A percentile compares a stretch with the other conserved stretches of the same genome.
phyloP scores from a whole-genome alignment of 1,284 basidiomycete species.

The Tylopilus sp. region DNA sequence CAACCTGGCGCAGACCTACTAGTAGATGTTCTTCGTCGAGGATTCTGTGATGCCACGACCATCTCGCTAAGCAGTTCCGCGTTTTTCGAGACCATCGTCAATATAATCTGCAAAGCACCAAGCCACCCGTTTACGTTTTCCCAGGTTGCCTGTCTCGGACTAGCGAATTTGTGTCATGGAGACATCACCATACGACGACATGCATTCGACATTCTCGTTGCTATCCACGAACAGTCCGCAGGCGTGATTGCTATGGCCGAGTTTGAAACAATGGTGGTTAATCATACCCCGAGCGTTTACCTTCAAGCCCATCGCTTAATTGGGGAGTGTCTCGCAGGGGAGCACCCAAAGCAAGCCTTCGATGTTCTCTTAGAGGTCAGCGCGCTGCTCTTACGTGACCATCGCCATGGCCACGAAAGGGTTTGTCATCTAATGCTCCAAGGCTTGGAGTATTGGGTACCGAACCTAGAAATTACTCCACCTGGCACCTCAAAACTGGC shows the following conservation, averaged over 20 bases:
- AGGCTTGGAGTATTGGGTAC: constrained; percentile 77
- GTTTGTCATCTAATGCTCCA: constrained; percentile 58
- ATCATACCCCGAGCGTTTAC: constrained; percentile 72
- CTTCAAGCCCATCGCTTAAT: constrained; percentile 76
- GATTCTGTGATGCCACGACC: constrained; percentile 60
- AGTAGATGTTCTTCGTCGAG: constrained; percentile 66
- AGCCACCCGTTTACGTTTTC: constrained; percentile 64
- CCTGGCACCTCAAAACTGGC: constrained; percentile 22
- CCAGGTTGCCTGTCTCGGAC: constrained; percentile 75
- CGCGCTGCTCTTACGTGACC: constrained; percentile 66
- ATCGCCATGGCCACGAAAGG: constrained; percentile 46
- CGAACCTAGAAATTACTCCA: constrained; percentile 59
- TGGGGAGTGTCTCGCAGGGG: constrained; percentile 74
- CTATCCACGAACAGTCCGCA: constrained; percentile 59
- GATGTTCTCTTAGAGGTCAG: constrained; percentile 73
- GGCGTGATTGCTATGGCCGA: constrained; percentile 62
- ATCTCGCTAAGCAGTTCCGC: constrained; percentile 40
- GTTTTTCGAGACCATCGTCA: constrained; percentile 74
- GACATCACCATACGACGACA: constrained; percentile 63
- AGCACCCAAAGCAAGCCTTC: constrained; percentile 68
- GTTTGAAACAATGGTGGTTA: constrained; percentile 74
- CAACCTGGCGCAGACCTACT: constrained; percentile 59
- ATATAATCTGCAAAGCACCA: constrained; percentile 61
- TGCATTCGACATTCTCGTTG: constrained; percentile 77
- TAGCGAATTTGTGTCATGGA: constrained; percentile 83